phyloP scores from a whole-genome alignment of 352 stramenopile species.

The Phytophthora brassicae region DNA sequence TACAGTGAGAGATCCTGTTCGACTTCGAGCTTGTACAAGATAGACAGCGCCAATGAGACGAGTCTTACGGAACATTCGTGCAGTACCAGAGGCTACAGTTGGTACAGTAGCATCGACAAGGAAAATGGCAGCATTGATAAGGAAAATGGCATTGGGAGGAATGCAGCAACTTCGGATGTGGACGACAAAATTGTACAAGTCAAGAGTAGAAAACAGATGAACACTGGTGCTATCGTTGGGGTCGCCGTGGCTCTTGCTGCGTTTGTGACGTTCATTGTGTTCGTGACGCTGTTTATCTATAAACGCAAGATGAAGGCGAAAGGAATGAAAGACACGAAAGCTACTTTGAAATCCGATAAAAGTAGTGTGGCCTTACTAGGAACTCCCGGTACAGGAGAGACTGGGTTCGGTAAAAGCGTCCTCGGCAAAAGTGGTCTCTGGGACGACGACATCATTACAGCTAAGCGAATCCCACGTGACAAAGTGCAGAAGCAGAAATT shows the following conservation, averaged over 20 bases:
- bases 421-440: constrained; percentile 27
- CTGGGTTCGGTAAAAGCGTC: neutral
- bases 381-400: constrained; percentile 11
- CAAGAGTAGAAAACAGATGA: neutral
- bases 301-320: constrained; percentile 18
- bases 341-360: constrained; percentile 14
- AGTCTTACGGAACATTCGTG: constrained; percentile 20
- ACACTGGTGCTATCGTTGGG: constrained; percentile 4
- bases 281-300: constrained; percentile 21
- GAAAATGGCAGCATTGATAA: constrained; percentile 5
- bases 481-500: constrained; percentile 35
- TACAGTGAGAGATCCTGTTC: constrained; percentile 20
- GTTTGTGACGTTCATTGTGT: constrained; percentile 21
- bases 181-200: neutral
- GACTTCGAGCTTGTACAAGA: constrained; percentile 5
- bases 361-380: constrained; percentile 19
- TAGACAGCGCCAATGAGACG: constrained; percentile 12
- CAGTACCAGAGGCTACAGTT: constrained; percentile 9
- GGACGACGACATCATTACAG: constrained; percentile 35
- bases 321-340: constrained; percentile 15
- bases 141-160: no score
- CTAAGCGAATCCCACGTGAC: constrained; percentile 37
- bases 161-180: neutral
- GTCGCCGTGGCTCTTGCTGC: constrained; percentile 1
- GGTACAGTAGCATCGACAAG: constrained; percentile 31